Conservation (phyloP, 2,329 filamentous ascomycete species). For the Aspergillus flavus region DNA sequence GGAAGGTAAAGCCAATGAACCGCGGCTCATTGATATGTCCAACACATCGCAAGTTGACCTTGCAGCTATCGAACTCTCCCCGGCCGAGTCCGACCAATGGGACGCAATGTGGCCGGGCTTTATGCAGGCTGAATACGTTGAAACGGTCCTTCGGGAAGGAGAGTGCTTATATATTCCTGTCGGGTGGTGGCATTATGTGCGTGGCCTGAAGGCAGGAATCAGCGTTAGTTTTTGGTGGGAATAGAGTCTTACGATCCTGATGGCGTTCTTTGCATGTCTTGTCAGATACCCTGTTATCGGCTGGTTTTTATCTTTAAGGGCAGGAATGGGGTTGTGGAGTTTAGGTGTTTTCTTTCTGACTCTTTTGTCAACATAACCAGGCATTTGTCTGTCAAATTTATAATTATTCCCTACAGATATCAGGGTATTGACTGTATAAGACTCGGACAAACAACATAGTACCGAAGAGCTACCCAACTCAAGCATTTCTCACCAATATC, state of each 20-base stretch:
- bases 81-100: conserved; percentile 45
- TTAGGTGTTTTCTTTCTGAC: neutral
- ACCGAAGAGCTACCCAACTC: neutral
- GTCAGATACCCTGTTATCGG: conserved; percentile 2
- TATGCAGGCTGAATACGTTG: conserved; percentile 64
- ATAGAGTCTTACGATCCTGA: conserved; percentile 26
- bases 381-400: neutral
- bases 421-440: neutral
- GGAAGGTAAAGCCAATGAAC: conserved; percentile 9
- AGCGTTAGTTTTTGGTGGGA: conserved; percentile 99
- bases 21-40: conserved; percentile 72
- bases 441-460: neutral
- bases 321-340: neutral
- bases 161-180: conserved; percentile 87
- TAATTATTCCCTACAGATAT: neutral
- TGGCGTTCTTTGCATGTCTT: neutral
- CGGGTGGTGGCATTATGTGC: conserved; percentile 98
- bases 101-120: conserved; percentile 59
- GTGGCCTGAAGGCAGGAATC: conserved; percentile 81
- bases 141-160: conserved; percentile 75
- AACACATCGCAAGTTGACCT: conserved; percentile 86
- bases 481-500: conserved; percentile 28
- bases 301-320: neutral
- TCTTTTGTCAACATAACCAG: neutral
- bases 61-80: conserved; percentile 63